Evolutionary conservation across 345 rosid species (phyloP), one percentile per base, ranked within the genome.

Genomic region (Durio zibethinus): DNA sequence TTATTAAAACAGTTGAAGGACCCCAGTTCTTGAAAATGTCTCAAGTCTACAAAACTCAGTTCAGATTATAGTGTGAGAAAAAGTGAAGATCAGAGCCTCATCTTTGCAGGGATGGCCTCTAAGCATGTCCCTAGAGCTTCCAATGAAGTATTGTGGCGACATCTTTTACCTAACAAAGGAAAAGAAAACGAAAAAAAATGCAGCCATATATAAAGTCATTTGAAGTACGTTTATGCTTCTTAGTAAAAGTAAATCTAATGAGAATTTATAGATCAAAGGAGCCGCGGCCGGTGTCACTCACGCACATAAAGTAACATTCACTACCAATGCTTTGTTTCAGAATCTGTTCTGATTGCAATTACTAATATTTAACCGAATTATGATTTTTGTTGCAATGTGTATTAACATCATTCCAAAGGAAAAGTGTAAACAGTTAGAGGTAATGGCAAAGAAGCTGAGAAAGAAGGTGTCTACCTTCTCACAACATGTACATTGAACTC

Each of bases 121-220:
- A 74, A 79, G 82, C 82, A 79, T 80, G 74, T 78, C 86, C 81
- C 85, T 88, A 87, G 83, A 94, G 98, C 97, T 92, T 92, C 98
- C 98, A 94, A 86, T 94, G 98, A 74, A 94, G 97, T 78, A 94
- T 90, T 79, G 97, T 91, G 85, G 98, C 97, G 89, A 94, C 98
- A 93, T 94, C 98, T 90, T 91, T 94, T 78, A 94, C 97, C 97
- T 93, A 90, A 75, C 86, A 89, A 87, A 83, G 77, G 69, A 42
- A 60, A 23, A 43, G 11, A 78, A 64, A 80, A 75, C 47, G 80
- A 71, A 52, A 82, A 74, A 69, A 85, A 80, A 77, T 76, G 84
- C 86, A 80, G 84, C 77, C 86, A 78, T 86, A 81, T 86, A 82
- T 83, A 79, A 80, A 80, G 83, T 75, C 82, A 76, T 84, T 83